Conservation (phyloP, 495 filamentous ascomycete species). For the Annulohypoxylon bovei region DNA sequence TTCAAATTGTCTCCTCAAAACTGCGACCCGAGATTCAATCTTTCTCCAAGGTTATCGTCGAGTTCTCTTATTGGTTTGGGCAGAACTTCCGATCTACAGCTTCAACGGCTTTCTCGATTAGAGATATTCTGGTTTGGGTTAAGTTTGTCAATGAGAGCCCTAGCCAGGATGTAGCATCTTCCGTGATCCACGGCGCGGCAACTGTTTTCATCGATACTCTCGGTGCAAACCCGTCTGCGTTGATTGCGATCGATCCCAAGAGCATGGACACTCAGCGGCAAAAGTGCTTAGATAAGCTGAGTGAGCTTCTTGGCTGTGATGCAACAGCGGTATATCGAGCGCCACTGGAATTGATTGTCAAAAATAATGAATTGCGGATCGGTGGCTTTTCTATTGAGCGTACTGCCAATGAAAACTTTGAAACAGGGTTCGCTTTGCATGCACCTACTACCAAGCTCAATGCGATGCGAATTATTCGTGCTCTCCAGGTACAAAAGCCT, state of each 20-base stretch:
- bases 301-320: constrained; percentile 71
- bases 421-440: constrained; percentile 77
- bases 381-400: constrained; percentile 78
- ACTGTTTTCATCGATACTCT: constrained; percentile 96
- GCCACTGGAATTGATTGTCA: constrained; percentile 56
- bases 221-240: constrained; percentile 89
- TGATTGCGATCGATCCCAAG: constrained; percentile 72
- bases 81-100: constrained; percentile 76
- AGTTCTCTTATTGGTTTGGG: constrained; percentile 94
- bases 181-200: constrained; percentile 84
- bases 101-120: constrained; percentile 80
- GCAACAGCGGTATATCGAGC: constrained; percentile 69
- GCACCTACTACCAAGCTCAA: constrained; percentile 92
- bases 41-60: constrained; percentile 73
- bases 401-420: constrained; percentile 55
- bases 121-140: constrained; percentile 94
- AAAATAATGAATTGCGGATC: constrained; percentile 63
- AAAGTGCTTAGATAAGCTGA: constrained; percentile 76
- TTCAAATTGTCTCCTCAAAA: constrained; percentile 85
- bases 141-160: constrained; percentile 81
- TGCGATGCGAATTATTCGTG: constrained; percentile 86
- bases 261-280: constrained; percentile 69
- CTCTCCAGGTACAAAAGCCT: constrained; percentile 88
- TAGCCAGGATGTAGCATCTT: constrained; percentile 50
- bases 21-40: constrained; percentile 59